These are phyloP conservation scores for Saposhnikovia divaricata DNA, from an alignment of 129 eudicot species.

Conservation along the genomic window DNA sequence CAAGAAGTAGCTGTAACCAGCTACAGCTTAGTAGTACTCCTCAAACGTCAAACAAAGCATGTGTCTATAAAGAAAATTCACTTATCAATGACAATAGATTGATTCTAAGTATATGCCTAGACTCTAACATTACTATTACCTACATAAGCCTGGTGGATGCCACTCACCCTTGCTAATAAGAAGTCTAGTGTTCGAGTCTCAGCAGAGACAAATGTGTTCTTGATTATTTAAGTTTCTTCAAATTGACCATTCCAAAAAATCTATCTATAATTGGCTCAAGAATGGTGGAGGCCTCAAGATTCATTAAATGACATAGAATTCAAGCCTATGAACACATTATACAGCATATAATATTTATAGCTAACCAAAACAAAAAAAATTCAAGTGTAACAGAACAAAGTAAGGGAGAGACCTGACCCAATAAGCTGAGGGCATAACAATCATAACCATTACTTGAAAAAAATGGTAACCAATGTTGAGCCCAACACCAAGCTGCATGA, in stretches of 20 bases:
- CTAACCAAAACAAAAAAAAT: not conserved
- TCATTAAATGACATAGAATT: not conserved
- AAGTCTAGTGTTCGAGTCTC: not conserved
- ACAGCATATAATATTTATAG: not conserved
- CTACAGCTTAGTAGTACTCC: not conserved
- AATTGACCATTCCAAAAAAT: not conserved
- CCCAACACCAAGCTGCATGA: slow-evolving; percentile 98
- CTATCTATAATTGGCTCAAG: not conserved
- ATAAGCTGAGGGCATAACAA: slow-evolving; percentile 86
- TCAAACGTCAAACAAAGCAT: not conserved
- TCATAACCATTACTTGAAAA: slow-evolving; percentile 60
- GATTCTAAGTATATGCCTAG: not conserved
- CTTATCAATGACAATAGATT: not conserved
- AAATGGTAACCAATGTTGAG: slow-evolving; percentile 83
- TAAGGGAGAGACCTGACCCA: slow-evolving; percentile 55
- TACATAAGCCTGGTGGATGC: too few species aligned
- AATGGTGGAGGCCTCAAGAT: not conserved
- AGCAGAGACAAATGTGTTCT: not conserved
- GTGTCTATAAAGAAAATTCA: not conserved
- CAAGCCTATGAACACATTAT: not conserved
- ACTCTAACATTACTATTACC: not conserved
- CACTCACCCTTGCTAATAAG: too few species aligned
- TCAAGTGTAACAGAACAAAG: not conserved
- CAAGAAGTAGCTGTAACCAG: not conserved
- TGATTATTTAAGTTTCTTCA: not conserved